Evolutionary conservation across 805 yeast species (phyloP).

Genomic region (Yamadazyma philogaea): DNA sequence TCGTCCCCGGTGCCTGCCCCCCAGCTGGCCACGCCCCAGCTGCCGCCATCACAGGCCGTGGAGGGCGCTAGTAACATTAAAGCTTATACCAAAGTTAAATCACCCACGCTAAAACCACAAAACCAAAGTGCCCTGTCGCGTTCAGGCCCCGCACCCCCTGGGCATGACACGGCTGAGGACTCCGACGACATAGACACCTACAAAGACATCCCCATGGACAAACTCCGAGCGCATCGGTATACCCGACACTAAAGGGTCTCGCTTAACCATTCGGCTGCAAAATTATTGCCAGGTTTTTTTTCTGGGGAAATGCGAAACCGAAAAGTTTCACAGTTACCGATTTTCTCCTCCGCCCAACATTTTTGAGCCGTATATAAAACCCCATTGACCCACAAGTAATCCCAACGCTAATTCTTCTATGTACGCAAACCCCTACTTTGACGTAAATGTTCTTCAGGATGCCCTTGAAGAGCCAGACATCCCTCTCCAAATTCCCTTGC

Average conservation of each 20-base stretch:
- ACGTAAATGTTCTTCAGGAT: conserved; percentile 38
- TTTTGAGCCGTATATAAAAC: conserved; percentile 2
- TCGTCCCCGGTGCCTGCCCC: no score
- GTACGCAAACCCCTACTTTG: conserved; percentile 21
- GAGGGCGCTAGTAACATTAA: no score
- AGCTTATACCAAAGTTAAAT: no score
- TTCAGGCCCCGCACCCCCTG: background rate
- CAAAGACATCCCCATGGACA: conserved; percentile 11
- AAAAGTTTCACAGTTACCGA: conserved; percentile 3
- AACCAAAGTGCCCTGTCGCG: background rate
- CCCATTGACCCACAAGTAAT: background rate
- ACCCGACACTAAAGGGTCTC: no score
- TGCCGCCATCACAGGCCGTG: no score
- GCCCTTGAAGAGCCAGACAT: conserved; percentile 29
- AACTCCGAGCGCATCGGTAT: conserved; percentile 8
- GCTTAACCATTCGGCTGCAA: no score
- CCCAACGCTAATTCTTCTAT: background rate
- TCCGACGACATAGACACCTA: conserved; percentile 3
- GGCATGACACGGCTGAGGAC: background rate
- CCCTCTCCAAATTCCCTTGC: conserved; percentile 37
- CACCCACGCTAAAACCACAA: background rate
- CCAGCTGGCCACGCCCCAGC: no score
- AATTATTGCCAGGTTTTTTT: background rate
- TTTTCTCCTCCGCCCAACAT: conserved; percentile 10
- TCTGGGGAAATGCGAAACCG: conserved; percentile 1